A percentile compares a stretch with the other conserved stretches of the same genome.
phyloP scores from a whole-genome alignment of 768 basidiomycete species.

The Kwoniella sp. region DNA sequence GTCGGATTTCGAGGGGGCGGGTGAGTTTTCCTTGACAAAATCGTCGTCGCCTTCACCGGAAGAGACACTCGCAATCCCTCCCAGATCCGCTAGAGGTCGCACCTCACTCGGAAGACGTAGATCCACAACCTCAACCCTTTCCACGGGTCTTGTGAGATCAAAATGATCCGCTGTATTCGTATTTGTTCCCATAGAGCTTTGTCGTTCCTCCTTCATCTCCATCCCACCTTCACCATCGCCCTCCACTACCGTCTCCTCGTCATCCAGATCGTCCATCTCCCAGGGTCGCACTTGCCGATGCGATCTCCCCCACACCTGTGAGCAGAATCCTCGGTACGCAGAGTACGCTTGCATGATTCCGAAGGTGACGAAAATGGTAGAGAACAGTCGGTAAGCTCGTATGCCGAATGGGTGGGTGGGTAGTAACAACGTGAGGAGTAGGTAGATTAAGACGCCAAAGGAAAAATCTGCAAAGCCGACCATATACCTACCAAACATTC shows the following conservation, averaged over 20 bases:
- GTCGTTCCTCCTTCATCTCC: constrained; percentile 10
- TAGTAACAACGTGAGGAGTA: constrained; percentile 40
- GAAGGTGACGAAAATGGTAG: constrained; percentile 42
- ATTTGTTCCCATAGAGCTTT: neutral
- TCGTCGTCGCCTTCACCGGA: constrained; percentile 19
- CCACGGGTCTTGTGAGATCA: neutral
- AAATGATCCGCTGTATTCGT: neutral
- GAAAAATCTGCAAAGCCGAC: constrained; percentile 41
- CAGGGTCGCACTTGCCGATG: constrained; percentile 46
- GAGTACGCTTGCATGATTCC: constrained; percentile 47
- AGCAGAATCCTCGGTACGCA: constrained; percentile 48
- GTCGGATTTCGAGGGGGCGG: constrained; percentile 11
- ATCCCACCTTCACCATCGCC: constrained; percentile 3
- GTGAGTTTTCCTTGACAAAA: neutral
- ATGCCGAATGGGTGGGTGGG: constrained; percentile 28
- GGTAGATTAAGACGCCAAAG: constrained; percentile 35
- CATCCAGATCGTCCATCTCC: constrained; percentile 45
- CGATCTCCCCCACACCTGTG: constrained; percentile 43
- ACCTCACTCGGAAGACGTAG: constrained; percentile 21
- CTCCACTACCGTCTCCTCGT: constrained; percentile 27
- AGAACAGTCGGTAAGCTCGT: constrained; percentile 40
- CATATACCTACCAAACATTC: constrained; percentile 33
- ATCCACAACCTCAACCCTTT: neutral
- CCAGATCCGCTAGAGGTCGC: constrained; percentile 32
- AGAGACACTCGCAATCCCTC: constrained; percentile 16